phyloP scores from a whole-genome alignment of 768 basidiomycete genomes.

The Podaxis sp. region DNA sequence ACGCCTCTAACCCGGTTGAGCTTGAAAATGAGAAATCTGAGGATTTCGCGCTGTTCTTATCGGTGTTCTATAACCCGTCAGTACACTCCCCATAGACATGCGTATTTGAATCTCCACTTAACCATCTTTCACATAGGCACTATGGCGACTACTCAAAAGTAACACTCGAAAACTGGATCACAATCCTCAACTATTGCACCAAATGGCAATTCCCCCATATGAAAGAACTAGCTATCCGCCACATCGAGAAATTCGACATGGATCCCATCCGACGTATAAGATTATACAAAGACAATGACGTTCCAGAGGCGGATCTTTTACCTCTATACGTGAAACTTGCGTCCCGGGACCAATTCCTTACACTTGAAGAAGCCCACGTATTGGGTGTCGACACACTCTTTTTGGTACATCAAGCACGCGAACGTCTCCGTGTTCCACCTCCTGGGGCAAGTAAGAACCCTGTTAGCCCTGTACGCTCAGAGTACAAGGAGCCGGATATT shows the following conservation, averaged over 20 bases:
- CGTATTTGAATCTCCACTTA: not conserved
- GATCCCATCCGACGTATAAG: not conserved
- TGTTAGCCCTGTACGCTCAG: not conserved
- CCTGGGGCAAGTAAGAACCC: not conserved
- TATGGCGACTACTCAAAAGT: not conserved
- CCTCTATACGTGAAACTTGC: conserved; percentile 7
- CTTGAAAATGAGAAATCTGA: conserved; percentile 11
- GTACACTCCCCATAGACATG: conserved; percentile 3
- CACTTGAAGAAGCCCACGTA: conserved; percentile 48
- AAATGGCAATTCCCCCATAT: conserved; percentile 1
- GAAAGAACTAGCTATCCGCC: conserved; percentile 4
- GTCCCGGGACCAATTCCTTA: conserved; percentile 33
- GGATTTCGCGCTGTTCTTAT: conserved; percentile 17
- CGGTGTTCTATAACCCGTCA: conserved; percentile 18
- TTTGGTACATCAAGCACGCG: conserved; percentile 53
- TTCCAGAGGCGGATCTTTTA: not conserved
- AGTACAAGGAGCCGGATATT: not conserved
- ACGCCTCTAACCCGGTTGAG: conserved; percentile 7
- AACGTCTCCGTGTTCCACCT: conserved; percentile 36
- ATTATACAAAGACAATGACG: not conserved
- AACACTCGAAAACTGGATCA: conserved; percentile 1
- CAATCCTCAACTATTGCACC: not conserved
- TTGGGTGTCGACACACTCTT: conserved; percentile 58
- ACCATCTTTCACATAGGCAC: not conserved
- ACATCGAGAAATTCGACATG: not conserved